Conservation (phyloP, 805 yeast species). For the Sugiyamaella lignohabitans region DNA sequence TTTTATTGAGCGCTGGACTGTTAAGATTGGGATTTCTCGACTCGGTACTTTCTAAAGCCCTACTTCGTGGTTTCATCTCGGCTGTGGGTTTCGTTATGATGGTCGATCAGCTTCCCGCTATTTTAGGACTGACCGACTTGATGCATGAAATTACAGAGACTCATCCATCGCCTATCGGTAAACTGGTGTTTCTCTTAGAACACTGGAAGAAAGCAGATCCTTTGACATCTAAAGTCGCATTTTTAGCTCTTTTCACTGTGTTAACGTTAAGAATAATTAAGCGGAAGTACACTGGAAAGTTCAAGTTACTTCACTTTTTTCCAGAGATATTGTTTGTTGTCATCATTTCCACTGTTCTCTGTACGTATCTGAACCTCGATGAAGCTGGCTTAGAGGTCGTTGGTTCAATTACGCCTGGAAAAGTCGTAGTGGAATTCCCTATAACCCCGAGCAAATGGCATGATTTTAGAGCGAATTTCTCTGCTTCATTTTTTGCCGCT, state of each 20-base stretch:
- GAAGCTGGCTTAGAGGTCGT: conserved; percentile 54
- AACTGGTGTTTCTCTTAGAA: conserved; percentile 49
- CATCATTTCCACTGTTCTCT: conserved; percentile 48
- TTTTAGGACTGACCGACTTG: conserved; percentile 55
- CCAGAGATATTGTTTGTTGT: conserved; percentile 87
- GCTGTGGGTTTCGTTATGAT: conserved; percentile 84
- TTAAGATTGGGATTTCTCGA: conserved; percentile 83
- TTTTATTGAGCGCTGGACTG: conserved; percentile 65
- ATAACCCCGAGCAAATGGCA: conserved; percentile 41
- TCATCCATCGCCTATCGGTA: conserved; percentile 66
- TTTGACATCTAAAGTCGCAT: conserved; percentile 58
- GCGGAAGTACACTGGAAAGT: conserved; percentile 30
- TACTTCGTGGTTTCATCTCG: conserved; percentile 75
- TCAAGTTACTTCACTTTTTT: conserved; percentile 49
- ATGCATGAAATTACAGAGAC: conserved; percentile 35
- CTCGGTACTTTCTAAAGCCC: conserved; percentile 67
- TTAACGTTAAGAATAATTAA: conserved; percentile 39
- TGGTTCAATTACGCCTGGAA: conserved; percentile 55
- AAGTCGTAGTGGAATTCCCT: conserved; percentile 52
- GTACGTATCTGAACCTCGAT: conserved; percentile 35
- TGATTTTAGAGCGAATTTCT: conserved; percentile 49
- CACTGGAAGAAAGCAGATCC: conserved; percentile 45
- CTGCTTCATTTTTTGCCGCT: conserved; percentile 72
- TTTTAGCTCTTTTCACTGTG: conserved; percentile 43
- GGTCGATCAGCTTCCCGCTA: conserved; percentile 63